Evolutionary conservation across 139 green algal genomes (phyloP).

Genomic region (Chlorella sp.): DNA sequence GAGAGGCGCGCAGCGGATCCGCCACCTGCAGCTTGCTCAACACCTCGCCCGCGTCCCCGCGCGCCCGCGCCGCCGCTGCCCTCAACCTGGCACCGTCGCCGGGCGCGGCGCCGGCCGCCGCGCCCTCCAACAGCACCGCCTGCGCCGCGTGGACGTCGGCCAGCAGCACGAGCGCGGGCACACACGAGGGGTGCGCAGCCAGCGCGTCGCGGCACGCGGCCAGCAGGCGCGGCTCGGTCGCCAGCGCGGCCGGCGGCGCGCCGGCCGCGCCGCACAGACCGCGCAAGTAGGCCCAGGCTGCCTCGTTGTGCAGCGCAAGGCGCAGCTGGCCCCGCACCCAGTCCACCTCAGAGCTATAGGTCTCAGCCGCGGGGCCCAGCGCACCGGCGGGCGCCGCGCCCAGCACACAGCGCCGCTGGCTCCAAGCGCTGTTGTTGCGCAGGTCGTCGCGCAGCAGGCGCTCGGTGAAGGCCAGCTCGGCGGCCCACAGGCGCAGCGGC

Average conservation of each 20-base stretch:
- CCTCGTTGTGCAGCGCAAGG: slow-evolving; percentile 63
- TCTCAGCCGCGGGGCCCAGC: not conserved
- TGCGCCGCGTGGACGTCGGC: slow-evolving; percentile 40
- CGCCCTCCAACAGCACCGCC: slow-evolving; percentile 12
- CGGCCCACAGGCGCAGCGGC: slow-evolving; percentile 35
- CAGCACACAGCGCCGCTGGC: slow-evolving; percentile 76
- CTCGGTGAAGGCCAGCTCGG: slow-evolving; percentile 62
- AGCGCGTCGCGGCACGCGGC: slow-evolving; percentile 52
- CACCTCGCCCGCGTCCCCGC: not conserved
- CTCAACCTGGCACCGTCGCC: not conserved
- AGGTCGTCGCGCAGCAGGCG: slow-evolving; percentile 64
- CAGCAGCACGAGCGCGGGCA: slow-evolving; percentile 50
- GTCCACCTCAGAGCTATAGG: slow-evolving; percentile 45
- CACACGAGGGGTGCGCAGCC: slow-evolving; percentile 32
- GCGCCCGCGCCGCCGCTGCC: not conserved
- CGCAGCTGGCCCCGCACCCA: slow-evolving; percentile 43
- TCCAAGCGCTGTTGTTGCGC: slow-evolving; percentile 92
- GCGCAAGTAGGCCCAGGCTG: slow-evolving; percentile 72
- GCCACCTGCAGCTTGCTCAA: not conserved
- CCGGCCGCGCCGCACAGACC: slow-evolving; percentile 27
- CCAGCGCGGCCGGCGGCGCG: slow-evolving; percentile 9
- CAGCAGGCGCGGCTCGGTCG: not conserved
- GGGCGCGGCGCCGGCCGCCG: not conserved
- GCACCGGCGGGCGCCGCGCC: not conserved
- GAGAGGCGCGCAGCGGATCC: no score